Percentiles rank a stretch among this genome's conserved stretches.
phyloP scores from a whole-genome alignment of 257 asterid genomes.

The Perilla frutescens region DNA sequence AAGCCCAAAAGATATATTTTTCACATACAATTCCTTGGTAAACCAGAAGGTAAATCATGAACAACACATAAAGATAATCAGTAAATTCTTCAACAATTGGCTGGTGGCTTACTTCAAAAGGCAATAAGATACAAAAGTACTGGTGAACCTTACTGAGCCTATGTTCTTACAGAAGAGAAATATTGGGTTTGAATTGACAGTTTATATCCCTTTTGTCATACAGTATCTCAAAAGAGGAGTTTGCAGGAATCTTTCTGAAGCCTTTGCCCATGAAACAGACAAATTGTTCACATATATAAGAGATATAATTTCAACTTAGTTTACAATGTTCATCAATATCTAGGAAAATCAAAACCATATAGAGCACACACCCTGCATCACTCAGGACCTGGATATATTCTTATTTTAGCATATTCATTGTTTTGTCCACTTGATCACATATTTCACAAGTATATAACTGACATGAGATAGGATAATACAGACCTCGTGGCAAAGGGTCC shows the following conservation, averaged over 20 bases:
- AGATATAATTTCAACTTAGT: neutral
- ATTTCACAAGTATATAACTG: constrained; percentile 21
- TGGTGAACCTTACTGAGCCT: neutral
- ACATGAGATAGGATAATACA: constrained; percentile 17
- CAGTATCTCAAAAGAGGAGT: neutral
- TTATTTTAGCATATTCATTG: constrained; percentile 22
- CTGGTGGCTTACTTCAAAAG: too few species aligned
- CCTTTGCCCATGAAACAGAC: neutral
- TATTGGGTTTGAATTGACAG: neutral
- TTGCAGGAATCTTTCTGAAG: neutral
- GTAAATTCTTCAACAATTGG: neutral
- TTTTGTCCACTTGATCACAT: constrained; percentile 23
- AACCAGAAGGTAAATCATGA: too few species aligned
- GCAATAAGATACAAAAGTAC: too few species aligned
- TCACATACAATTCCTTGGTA: neutral
- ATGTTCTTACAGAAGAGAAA: neutral
- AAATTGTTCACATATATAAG: neutral
- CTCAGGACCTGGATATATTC: neutral
- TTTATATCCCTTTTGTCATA: too few species aligned
- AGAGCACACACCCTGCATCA: constrained; percentile 17
- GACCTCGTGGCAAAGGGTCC: constrained; percentile 18
- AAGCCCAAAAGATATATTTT: neutral
- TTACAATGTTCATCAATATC: neutral
- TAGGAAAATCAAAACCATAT: neutral
- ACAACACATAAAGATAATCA: too few species aligned